A percentile compares a stretch with the other conserved stretches of the same genome.
Conservation (phyloP, 768 basidiomycete genomes). For the Suillus sp. region DNA sequence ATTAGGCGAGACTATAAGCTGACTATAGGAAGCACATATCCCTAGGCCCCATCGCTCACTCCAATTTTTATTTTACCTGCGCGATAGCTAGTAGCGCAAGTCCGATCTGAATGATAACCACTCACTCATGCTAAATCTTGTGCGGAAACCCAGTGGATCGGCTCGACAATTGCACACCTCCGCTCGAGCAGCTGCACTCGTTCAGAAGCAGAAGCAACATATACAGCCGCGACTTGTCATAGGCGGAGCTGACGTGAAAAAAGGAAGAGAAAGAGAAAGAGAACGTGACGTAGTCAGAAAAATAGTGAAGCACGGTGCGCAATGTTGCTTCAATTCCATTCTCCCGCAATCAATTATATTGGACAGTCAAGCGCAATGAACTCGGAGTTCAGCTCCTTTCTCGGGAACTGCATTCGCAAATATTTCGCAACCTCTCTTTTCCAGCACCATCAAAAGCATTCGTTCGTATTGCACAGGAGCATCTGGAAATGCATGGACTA, state of each 20-base stretch:
- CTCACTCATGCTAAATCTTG: conserved; percentile 16
- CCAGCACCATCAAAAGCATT: conserved; percentile 60
- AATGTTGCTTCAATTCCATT: neutral
- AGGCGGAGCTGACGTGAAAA: neutral
- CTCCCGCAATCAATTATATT: neutral
- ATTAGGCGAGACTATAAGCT: too few species aligned
- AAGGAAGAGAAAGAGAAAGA: conserved; percentile 4
- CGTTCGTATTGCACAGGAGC: conserved; percentile 76
- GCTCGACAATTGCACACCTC: conserved; percentile 15
- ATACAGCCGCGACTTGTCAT: neutral
- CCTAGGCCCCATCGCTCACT: neutral
- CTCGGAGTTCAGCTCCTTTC: conserved; percentile 95
- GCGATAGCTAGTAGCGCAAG: neutral
- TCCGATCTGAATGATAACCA: neutral
- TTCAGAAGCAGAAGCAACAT: conserved; percentile 8
- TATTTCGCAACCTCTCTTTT: conserved; percentile 73
- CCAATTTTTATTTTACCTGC: neutral
- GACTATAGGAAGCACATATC: too few species aligned
- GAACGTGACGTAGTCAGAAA: neutral
- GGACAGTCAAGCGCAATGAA: conserved; percentile 71
- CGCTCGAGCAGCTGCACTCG: conserved; percentile 9
- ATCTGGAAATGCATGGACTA: conserved; percentile 81
- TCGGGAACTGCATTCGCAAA: conserved; percentile 73
- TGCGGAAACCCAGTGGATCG: conserved; percentile 10
- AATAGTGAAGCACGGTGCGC: conserved; percentile 14